phyloP scores from a whole-genome alignment of 2,329 filamentous ascomycete genomes.

The Aspergillus tubingensis region DNA sequence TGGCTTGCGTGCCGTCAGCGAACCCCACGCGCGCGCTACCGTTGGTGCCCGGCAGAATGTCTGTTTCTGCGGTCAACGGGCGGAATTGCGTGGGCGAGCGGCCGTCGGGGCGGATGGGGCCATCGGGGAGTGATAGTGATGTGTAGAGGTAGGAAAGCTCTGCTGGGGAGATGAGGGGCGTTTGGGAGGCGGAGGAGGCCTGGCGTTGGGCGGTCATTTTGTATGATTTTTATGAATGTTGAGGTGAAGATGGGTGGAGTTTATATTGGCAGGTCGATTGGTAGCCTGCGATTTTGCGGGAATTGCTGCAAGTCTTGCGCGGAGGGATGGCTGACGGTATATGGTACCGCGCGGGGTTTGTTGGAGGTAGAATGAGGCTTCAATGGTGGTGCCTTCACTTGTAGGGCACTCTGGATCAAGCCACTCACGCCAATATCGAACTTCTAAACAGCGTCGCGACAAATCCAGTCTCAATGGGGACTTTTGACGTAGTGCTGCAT shows the following conservation, averaged over 20 bases:
- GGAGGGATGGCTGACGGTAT: no score
- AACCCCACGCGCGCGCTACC: conserved; percentile 93
- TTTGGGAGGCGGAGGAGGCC: conserved; percentile 51
- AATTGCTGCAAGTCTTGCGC: no score
- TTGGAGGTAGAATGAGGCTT: no score
- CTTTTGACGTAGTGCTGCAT: conserved; percentile 16
- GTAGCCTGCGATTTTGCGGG: no score
- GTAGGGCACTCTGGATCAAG: neutral
- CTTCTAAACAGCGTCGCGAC: neutral
- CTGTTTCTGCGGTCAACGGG: conserved; percentile 84
- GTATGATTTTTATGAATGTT: no score
- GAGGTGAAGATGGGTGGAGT: neutral
- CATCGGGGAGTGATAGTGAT: conserved; percentile 73
- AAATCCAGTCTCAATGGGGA: neutral
- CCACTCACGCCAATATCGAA: neutral
- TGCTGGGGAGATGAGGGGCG: conserved; percentile 79
- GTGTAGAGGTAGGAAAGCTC: conserved; percentile 94
- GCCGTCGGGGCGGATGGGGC: conserved; percentile 83
- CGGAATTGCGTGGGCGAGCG: conserved; percentile 84
- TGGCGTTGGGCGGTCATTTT: conserved; percentile 65
- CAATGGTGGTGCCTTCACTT: neutral
- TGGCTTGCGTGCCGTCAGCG: conserved; percentile 90
- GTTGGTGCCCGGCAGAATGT: conserved; percentile 84
- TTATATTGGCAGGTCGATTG: neutral
- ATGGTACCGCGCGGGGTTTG: no score